These are phyloP conservation scores for Emergomyces pasteurianus DNA, from an alignment of 2,329 filamentous ascomycete species.

Conservation along the genomic window DNA sequence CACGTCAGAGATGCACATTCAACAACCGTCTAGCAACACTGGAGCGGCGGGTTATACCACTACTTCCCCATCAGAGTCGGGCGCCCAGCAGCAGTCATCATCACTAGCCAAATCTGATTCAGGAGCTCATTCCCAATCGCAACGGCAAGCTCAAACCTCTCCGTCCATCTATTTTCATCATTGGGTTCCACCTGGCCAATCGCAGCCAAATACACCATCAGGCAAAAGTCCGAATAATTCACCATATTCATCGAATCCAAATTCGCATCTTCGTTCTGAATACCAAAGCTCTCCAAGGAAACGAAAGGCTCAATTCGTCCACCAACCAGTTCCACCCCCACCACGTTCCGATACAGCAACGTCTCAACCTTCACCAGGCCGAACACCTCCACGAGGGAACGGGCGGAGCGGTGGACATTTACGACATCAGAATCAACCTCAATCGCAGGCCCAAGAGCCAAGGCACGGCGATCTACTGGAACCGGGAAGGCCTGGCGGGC, in stretches of 20 bases:
- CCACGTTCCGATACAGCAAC: conserved; percentile 39
- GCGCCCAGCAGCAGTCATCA: conserved; percentile 29
- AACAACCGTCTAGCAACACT: conserved; percentile 18
- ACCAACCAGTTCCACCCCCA: conserved; percentile 40
- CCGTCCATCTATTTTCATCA: conserved; percentile 83
- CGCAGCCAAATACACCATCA: conserved; percentile 61
- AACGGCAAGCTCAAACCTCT: conserved; percentile 50
- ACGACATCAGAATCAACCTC: conserved; percentile 54
- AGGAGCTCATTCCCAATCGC: conserved; percentile 22
- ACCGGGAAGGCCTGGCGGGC: not conserved
- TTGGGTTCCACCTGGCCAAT: conserved; percentile 70
- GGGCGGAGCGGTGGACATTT: conserved; percentile 48
- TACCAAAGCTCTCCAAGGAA: conserved; percentile 71
- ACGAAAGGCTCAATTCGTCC: conserved; percentile 56
- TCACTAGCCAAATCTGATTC: conserved; percentile 39
- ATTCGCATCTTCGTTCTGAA: conserved; percentile 42
- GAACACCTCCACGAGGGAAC: conserved; percentile 40
- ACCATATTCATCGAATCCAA: conserved; percentile 33
- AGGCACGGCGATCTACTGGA: not conserved
- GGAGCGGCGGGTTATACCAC: not conserved
- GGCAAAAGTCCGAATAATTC: conserved; percentile 52
- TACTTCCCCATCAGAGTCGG: not conserved
- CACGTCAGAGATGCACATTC: conserved; percentile 31
- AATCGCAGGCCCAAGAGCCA: conserved; percentile 27
- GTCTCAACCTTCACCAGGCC: conserved; percentile 39